A percentile compares a stretch with the other conserved stretches of the same genome.
Evolutionary conservation across 2,329 filamentous ascomycete species (phyloP).

Genomic region (Trichophyton simii): DNA sequence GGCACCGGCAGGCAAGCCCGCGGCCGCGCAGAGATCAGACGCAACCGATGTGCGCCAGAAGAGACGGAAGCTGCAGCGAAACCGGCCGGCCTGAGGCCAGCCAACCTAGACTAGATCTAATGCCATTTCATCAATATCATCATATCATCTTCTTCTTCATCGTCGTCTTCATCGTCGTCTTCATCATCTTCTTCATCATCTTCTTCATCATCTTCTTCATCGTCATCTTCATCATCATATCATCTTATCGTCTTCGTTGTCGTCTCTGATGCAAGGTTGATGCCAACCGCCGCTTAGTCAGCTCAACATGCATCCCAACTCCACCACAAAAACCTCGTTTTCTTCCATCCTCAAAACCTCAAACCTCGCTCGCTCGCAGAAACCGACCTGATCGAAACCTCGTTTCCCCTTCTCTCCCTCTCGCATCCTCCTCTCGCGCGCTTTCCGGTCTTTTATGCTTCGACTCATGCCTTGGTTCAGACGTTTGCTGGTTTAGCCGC

Average conservation of each 20-base stretch:
- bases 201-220: too few relatives aligned
- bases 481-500: conserved; percentile 17
- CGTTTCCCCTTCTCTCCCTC: neutral
- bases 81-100: neutral
- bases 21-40: neutral
- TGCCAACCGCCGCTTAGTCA: neutral
- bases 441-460: conserved; percentile 6
- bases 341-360: neutral
- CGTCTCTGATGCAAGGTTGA: neutral
- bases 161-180: too few relatives aligned
- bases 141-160: too few relatives aligned
- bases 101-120: neutral
- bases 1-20: neutral
- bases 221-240: too few relatives aligned
- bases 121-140: neutral
- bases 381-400: neutral
- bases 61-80: neutral
- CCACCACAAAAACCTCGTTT: conserved; percentile 2
- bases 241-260: neutral
- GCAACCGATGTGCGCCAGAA: neutral
- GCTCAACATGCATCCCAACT: neutral
- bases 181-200: too few relatives aligned
- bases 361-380: neutral
- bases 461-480: neutral
- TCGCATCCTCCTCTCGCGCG: neutral